Evolutionary conservation across 192 early-diverging fungal genomes (phyloP), one percentile per base, ranked within the genome.

Genomic region (Coemansia sp.): DNA sequence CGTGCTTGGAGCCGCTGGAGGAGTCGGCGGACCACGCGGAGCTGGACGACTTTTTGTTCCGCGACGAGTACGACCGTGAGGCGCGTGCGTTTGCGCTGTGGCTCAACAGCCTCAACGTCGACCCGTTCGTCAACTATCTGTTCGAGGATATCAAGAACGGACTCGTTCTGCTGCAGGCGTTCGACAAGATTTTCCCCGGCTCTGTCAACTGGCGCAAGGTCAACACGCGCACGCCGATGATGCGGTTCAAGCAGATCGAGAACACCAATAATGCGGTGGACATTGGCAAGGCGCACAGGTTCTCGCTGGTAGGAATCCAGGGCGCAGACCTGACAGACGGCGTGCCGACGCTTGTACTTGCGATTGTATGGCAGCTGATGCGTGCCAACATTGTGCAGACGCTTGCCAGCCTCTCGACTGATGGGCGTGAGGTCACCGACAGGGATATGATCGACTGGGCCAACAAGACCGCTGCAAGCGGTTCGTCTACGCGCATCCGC

Each of bases 281-380:
- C 39, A 75, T 98, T 45, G 94, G 95, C 59, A 95, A 96, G 81
- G 82, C 78, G 39, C 79, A 92, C 43, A 85, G 86, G 57, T 98
- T 96, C 75, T 91, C 95, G 12, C 87, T 99, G 28, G 95, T 99
- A 30, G 93, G 92, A 59, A 96, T 99, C 72, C 93, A 95, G 74
- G 96, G 96, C 30, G 87, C 90, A 8, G 97, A 99, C 82, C 92
- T 99, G 67, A 88, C 89, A 21, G 96, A 98, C 59, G 96, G 94
- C 46, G 85, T 84, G 56, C 93, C 91, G 29, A 97, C 88, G 16
- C 81, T 99, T 37, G 96, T 93, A 21, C 84, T 99, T 29, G 94
- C 90, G 42, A 70, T 95, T 18, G 94, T 96, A 42, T 99, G 97
- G 97, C 97, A 99, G 84, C 86, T 99, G 82, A 99, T 99, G 97